phyloP scores from a whole-genome alignment of 2,329 filamentous ascomycete genomes.

The Boeremia exigua region DNA sequence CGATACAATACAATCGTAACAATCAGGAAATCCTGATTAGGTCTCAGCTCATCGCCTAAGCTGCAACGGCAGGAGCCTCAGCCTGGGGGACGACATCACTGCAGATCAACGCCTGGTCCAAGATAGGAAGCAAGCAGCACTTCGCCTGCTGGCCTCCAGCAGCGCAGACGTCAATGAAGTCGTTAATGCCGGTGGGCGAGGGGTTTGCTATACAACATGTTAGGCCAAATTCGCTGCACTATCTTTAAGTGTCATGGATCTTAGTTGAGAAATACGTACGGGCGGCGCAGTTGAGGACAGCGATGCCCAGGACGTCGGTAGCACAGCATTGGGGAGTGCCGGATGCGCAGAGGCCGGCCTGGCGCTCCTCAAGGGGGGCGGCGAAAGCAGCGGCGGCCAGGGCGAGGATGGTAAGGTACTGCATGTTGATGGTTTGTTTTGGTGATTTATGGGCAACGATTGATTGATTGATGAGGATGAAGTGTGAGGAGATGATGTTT shows the following conservation, averaged over 20 bases:
- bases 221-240: not conserved
- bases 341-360: conserved; percentile 44
- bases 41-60: not conserved
- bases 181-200: conserved; percentile 48
- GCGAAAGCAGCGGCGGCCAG: conserved; percentile 41
- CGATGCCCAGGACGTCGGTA: conserved; percentile 65
- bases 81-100: conserved; percentile 38
- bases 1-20: not conserved
- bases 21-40: not conserved
- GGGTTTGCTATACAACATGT: conserved; percentile 37
- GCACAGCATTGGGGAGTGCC: conserved; percentile 63
- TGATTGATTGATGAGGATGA: conserved; percentile 20
- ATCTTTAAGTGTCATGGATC: not conserved
- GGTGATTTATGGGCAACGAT: conserved; percentile 13
- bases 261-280: conserved; percentile 52
- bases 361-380: conserved; percentile 42
- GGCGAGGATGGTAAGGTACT: conserved; percentile 43
- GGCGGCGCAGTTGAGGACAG: conserved; percentile 62
- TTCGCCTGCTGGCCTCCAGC: conserved; percentile 61
- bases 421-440: conserved; percentile 36
- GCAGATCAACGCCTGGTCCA: conserved; percentile 50
- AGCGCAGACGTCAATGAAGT: conserved; percentile 57
- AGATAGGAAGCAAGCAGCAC: conserved; percentile 63
- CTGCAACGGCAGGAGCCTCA: conserved; percentile 1
- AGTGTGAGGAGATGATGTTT: conserved; percentile 30